phyloP scores from a whole-genome alignment of 305 asterid genomes.

The Fraxinus xanthoxyloides region DNA sequence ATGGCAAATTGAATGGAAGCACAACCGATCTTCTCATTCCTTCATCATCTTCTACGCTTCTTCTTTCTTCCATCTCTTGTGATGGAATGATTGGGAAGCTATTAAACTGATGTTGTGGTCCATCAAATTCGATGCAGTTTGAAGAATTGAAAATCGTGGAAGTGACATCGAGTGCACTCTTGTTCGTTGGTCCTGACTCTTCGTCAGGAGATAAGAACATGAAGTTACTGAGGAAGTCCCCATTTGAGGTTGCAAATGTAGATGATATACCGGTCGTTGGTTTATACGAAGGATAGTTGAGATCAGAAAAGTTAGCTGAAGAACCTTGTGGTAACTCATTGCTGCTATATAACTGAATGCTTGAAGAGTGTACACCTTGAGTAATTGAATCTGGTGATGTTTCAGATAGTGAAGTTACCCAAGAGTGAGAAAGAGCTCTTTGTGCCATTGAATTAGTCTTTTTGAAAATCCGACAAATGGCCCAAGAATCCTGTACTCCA shows the following conservation, averaged over 20 bases:
- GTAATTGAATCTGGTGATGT: constrained; percentile 43
- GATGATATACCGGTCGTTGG: constrained; percentile 23
- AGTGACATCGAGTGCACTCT: constrained; percentile 28
- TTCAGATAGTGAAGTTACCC: constrained; percentile 48
- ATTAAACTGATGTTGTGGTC: constrained; percentile 39
- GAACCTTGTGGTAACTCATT: constrained; percentile 28
- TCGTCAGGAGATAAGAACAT: constrained; percentile 40
- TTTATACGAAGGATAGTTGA: constrained; percentile 33
- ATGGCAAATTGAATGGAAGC: constrained; percentile 62
- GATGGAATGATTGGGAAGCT: constrained; percentile 32
- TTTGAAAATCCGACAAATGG: constrained; percentile 85
- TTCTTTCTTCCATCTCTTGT: constrained; percentile 37
- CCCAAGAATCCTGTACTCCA: constrained; percentile 71
- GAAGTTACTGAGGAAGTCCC: constrained; percentile 37
- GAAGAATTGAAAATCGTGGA: constrained; percentile 42
- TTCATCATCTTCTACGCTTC: constrained; percentile 30
- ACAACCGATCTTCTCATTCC: constrained; percentile 43
- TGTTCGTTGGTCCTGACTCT: constrained; percentile 30
- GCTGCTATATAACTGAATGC: constrained; percentile 13
- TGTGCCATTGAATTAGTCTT: constrained; percentile 63
- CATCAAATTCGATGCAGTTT: constrained; percentile 28
- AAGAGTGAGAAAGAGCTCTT: constrained; percentile 54
- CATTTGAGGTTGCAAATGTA: constrained; percentile 26
- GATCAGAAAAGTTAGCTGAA: constrained; percentile 26
- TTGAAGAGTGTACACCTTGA: constrained; percentile 23